Evolutionary conservation across 331 rosid genomes (phyloP).

Genomic region (Acacia pycnantha): DNA sequence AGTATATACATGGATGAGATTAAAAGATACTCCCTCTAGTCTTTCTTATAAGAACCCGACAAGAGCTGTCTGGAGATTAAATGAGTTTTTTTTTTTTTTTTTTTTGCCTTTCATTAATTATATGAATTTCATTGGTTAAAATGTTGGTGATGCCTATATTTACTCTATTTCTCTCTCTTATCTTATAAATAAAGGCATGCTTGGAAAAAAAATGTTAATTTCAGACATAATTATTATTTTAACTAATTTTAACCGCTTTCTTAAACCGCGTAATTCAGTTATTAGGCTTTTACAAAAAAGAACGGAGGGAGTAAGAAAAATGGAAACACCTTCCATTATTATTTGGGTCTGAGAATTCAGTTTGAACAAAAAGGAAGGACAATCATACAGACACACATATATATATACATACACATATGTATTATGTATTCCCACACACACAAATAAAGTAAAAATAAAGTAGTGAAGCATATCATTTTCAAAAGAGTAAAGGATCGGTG

Average conservation of each 20-base stretch:
- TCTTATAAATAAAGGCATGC: no score
- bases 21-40: neutral
- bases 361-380: neutral
- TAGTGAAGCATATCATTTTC: neutral
- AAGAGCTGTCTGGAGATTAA: no score
- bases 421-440: neutral
- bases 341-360: neutral
- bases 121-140: no score
- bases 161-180: no score
- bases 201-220: no score
- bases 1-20: neutral
- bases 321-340: neutral
- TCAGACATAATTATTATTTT: no score
- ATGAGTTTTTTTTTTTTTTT: no score
- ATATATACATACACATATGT: no score
- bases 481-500: slow-evolving; percentile 37
- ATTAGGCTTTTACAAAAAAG: no score
- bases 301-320: neutral
- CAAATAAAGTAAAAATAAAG: neutral
- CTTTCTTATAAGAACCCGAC: neutral
- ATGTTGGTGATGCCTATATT: no score
- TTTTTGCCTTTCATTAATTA: no score
- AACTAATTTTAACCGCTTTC: no score
- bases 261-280: accelerated
- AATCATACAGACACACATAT: neutral